phyloP scores from a whole-genome alignment of 805 yeast genomes.

The Brettanomyces bruxellensis region DNA sequence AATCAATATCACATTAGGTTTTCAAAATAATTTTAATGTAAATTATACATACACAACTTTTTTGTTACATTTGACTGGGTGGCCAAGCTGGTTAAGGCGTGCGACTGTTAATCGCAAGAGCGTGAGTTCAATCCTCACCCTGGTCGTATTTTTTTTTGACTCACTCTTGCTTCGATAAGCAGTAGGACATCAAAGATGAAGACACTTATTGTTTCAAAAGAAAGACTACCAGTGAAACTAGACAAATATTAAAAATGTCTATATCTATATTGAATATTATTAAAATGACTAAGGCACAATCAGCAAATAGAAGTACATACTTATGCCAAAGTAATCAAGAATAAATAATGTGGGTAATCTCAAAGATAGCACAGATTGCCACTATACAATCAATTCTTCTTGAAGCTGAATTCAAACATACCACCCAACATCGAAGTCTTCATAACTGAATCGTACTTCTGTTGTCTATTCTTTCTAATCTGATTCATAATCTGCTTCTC shows the following conservation, averaged over 20 bases:
- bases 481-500: slow-evolving; percentile 31
- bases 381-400: background rate
- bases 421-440: slow-evolving; percentile 2
- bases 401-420: slow-evolving; percentile 1
- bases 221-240: no score
- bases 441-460: slow-evolving; percentile 1
- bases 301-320: no score
- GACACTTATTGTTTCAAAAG: no score
- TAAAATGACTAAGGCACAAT: background rate
- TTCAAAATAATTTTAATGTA: no score
- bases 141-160: slow-evolving; percentile 28
- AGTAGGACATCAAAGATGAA: no score
- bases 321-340: background rate
- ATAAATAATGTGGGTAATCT: background rate
- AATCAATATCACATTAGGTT: no score
- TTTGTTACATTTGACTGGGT: slow-evolving; percentile 27
- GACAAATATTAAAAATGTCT: background rate
- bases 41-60: no score
- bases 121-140: slow-evolving; percentile 56
- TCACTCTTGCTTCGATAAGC: background rate
- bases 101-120: slow-evolving; percentile 60
- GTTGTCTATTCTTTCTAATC: slow-evolving; percentile 18
- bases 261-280: background rate
- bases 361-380: background rate
- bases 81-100: slow-evolving; percentile 57